Base-by-base conservation (phyloP, 139 green algal genomes). In the Chlamydomonas sp. region DNA sequence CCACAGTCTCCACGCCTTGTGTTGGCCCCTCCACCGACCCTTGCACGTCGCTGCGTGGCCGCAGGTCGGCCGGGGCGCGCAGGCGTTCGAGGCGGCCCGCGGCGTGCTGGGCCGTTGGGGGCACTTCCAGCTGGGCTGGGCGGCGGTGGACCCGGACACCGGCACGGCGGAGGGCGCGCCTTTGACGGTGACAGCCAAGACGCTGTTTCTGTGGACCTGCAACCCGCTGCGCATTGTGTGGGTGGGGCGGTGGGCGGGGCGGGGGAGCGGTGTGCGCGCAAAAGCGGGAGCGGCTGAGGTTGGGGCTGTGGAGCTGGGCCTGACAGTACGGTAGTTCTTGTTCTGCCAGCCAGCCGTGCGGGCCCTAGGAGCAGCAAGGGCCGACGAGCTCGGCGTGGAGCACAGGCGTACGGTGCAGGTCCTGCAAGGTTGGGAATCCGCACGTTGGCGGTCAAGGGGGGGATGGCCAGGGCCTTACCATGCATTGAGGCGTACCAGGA, bases 111-210 rank as follows among this genome's bases (percentile, higher is more conserved):
- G 57, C 1, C 75, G 64, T 12, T 95, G 92, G 92, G 89, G 84
- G 5, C 92, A 94, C 17, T 95, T 95, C 71, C 92, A 95, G 80
- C 91, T 95, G 66, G 91, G 89, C 9, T 95, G 92, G 92, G 77
- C 90, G 0, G 16, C 79, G 10, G 92, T 93, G n/a, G 68, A 88
- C 58, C 79, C 92, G 0, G 58, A n/a, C 61, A 95, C 91, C 0
- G 68, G 74, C 49, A 86, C 90, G 4, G 12, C 78, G 3, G 63
- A 58, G 57, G 89, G 84, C 61, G 73, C 72, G 2, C 68, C 63
- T 2, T 17, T 95, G 57, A 90, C 77, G 59, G 92, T 95, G 12
- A 84, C 77, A 0, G 89, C 92, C 5, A 89, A 90, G n/a, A 89
- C 92, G 58, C 86, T 95, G 16, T 91, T 92, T 16, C 66, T 94